Evolutionary conservation across 1,284 basidiomycete genomes (phyloP), one percentile per base, ranked within the genome.

Genomic region (Cystobasidium sp.): DNA sequence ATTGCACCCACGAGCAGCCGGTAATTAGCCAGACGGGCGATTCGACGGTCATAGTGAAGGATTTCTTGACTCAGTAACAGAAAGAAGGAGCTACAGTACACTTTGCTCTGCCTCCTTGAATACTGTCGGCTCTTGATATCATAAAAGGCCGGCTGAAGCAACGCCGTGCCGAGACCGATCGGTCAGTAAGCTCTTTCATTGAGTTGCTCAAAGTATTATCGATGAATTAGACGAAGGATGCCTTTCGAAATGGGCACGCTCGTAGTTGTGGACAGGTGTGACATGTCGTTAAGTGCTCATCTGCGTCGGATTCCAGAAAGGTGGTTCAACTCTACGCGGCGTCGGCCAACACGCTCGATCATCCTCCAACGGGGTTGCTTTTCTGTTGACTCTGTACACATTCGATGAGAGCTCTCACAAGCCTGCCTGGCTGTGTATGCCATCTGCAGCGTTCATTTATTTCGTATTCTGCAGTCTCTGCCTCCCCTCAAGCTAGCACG

Each of bases 1-100:
- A 22, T 9, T 66, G 51, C 47, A 22, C 64, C 53, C 22, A 66
- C 64, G 64, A 66, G 51, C 64, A 66, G 37, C 64, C 64, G 22
- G 64, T 66, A 41, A 66, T 66, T n/a, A 66, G 37, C 47, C 64
- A 66, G 18, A 66, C 64, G 20, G 64, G 64, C 12, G 49, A 47
- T 41, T 63, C 61, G 22, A 63, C 24, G 44, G 43, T 63, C 61
- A 49, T 63, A 9, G 12, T 47, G 6, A 12, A 4, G 18, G 8
- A 43, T 8, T 24, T 8, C 43, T 6, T 47, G 44, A 6, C 43
- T 41, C 37, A 41, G 43, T n/a, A 41, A 24, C 14, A 59, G 56
- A 22, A 59, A 39, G 52, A 59, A 56, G 51, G 53, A 56, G 12
- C 22, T 56, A 37, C 53, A 10, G 2, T 56, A 37, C 53, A 10